phyloP scores from a whole-genome alignment of 2,329 filamentous ascomycete genomes.

The Waltergamsia citrina region DNA sequence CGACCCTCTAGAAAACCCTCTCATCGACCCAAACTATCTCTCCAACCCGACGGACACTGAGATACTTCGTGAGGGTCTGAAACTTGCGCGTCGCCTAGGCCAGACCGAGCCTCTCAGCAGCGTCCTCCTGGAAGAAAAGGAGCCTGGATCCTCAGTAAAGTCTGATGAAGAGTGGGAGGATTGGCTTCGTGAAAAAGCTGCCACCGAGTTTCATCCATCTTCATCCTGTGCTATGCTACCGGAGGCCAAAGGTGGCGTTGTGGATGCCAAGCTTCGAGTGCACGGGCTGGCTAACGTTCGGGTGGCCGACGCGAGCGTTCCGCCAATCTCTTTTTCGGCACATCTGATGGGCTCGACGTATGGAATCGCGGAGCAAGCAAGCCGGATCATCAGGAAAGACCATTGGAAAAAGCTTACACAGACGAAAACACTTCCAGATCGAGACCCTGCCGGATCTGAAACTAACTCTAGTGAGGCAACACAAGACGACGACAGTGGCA shows the following conservation, averaged over 20 bases:
- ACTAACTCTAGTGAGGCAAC: too few relatives aligned
- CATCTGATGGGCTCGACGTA: slow-evolving; percentile 8
- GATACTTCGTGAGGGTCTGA: slow-evolving; percentile 31
- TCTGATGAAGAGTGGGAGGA: slow-evolving; percentile 21
- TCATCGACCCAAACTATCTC: slow-evolving; percentile 48
- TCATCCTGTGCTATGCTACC: neutral
- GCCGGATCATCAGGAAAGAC: slow-evolving; percentile 1
- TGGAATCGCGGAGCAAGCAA: neutral
- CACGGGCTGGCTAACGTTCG: slow-evolving; percentile 21
- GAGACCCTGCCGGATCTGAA: too few relatives aligned
- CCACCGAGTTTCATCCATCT: neutral
- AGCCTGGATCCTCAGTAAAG: too few relatives aligned
- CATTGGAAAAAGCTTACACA: too few relatives aligned
- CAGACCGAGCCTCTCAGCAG: slow-evolving; percentile 27
- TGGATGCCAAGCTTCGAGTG: slow-evolving; percentile 19
- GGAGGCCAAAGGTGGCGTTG: slow-evolving; percentile 17
- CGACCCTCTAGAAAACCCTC: slow-evolving; percentile 27
- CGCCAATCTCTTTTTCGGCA: slow-evolving; percentile 19
- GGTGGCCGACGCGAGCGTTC: slow-evolving; percentile 24
- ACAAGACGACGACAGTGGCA: too few relatives aligned
- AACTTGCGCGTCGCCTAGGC: slow-evolving; percentile 23
- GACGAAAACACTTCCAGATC: too few relatives aligned
- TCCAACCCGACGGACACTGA: slow-evolving; percentile 39
- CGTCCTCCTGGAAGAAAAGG: too few relatives aligned
- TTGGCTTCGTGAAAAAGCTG: slow-evolving; percentile 1